phyloP scores from a whole-genome alignment of 2,329 filamentous ascomycete genomes.

The Aspergillus transmontanensis region DNA sequence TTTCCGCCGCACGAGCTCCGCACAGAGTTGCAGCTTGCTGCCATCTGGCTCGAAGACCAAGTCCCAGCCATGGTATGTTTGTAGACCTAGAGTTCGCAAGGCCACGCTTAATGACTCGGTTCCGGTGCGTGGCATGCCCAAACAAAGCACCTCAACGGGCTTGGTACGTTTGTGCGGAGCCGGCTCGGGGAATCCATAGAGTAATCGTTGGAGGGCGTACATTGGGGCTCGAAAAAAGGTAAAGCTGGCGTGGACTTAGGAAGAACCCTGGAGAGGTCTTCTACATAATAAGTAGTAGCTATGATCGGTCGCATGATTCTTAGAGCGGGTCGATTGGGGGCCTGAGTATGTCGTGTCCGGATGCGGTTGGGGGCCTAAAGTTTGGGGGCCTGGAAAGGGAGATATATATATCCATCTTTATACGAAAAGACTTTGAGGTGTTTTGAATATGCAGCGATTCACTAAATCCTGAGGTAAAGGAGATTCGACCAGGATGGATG shows the following conservation, averaged over 20 bases:
- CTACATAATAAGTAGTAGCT: neutral
- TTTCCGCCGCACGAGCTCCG: constrained; percentile 13
- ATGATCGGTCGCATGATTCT: neutral
- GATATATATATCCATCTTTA: no score
- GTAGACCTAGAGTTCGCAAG: constrained; percentile 25
- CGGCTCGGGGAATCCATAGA: constrained; percentile 10
- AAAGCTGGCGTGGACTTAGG: neutral
- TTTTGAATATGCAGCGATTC: no score
- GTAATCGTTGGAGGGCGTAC: neutral
- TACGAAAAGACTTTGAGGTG: no score
- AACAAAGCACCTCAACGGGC: constrained; percentile 26
- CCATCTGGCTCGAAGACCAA: constrained; percentile 13
- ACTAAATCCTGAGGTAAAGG: no score
- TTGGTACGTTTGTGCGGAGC: constrained; percentile 13
- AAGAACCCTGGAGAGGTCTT: neutral
- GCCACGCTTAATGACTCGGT: constrained; percentile 28
- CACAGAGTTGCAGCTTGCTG: constrained; percentile 13
- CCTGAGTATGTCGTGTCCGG: neutral
- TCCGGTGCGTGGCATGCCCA: constrained; percentile 27
- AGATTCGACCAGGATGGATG: no score
- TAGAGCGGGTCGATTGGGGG: neutral
- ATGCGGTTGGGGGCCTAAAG: no score
- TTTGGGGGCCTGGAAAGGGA: neutral
- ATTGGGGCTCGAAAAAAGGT: neutral
- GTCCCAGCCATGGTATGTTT: constrained; percentile 27